These are phyloP conservation scores for Oropetium thomaeum DNA, from an alignment of 176 grass and related monocot species.

Conservation along the genomic window DNA sequence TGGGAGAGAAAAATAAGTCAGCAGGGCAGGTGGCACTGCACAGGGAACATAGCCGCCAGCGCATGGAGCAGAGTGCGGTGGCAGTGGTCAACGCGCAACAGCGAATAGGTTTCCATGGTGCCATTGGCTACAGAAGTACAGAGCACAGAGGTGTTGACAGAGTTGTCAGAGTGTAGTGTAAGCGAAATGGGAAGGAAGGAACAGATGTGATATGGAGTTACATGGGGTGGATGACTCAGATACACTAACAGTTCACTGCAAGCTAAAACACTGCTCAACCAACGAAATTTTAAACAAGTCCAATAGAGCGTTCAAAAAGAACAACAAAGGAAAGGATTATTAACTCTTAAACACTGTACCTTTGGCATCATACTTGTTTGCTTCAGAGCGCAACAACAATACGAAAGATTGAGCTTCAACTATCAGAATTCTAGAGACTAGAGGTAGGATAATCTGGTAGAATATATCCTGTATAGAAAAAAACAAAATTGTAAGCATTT, in stretches of 20 bases:
- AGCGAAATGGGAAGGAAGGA: neutral
- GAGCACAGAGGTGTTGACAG: neutral
- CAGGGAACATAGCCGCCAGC: neutral
- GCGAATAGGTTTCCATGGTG: neutral
- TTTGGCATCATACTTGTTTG: slow-evolving; percentile 8
- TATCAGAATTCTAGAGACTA: neutral
- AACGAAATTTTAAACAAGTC: neutral
- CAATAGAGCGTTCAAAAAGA: neutral
- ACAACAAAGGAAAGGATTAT: neutral
- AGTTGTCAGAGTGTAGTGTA: neutral
- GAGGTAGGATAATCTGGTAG: neutral
- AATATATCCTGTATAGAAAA: neutral
- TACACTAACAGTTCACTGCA: neutral
- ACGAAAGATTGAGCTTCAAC: neutral
- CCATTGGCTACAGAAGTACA: neutral
- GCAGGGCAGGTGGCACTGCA: no score
- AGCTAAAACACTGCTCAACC: neutral
- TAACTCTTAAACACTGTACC: slow-evolving; percentile 18
- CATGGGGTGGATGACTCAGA: neutral
- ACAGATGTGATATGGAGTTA: neutral
- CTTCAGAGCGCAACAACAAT: neutral
- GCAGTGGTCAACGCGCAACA: neutral
- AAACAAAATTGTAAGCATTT: no score
- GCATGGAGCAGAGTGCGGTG: neutral
- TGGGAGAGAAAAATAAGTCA: neutral